Conservation (phyloP, 202 grass and related monocot species). For the Zoysia matrella region DNA sequence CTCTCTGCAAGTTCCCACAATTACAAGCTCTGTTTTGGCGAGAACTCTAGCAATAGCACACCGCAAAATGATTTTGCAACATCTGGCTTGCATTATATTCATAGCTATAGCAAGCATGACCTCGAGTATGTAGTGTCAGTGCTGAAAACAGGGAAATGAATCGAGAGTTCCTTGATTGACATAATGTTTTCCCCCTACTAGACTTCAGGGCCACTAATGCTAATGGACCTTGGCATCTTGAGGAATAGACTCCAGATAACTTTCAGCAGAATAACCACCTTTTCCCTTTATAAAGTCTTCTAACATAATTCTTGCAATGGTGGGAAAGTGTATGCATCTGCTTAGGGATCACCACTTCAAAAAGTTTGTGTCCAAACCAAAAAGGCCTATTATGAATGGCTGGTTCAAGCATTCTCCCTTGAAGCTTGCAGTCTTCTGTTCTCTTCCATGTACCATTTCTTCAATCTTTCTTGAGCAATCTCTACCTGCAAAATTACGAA, state of each 20-base stretch:
- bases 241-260: neutral
- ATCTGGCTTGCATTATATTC: too few relatives aligned
- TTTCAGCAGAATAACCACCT: neutral
- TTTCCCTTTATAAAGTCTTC: neutral
- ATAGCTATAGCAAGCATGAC: too few relatives aligned
- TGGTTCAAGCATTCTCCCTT: neutral
- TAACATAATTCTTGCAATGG: neutral
- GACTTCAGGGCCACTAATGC: neutral
- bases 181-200: neutral
- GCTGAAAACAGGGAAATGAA: neutral
- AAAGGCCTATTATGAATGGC: neutral
- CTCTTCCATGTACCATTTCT: conserved; percentile 54
- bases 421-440: conserved; percentile 32
- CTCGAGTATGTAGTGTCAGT: neutral
- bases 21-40: neutral
- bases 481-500: conserved; percentile 41
- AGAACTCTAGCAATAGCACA: neutral
- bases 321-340: neutral
- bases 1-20: neutral
- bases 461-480: conserved; percentile 46
- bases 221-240: neutral
- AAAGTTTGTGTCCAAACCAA: neutral
- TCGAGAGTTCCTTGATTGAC: neutral
- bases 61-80: neutral
- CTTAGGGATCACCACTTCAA: neutral